Base-by-base conservation (phyloP, 139 green algal species). In the Parachlorella kessleri region DNA sequence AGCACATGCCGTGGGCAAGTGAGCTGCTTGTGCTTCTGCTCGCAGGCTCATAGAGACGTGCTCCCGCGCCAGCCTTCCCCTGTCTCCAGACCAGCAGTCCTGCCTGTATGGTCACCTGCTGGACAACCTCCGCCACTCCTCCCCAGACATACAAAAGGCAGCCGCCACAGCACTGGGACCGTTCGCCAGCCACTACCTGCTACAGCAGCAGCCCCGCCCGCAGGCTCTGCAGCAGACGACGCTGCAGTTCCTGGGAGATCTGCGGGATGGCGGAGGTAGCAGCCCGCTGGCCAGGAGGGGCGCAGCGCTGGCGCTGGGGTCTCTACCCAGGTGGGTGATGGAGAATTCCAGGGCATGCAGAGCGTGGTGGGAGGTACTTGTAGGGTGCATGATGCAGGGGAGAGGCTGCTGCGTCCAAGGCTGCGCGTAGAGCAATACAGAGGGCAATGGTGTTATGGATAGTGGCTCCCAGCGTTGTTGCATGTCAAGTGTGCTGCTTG, bases 61-160 rank as follows among this genome's bases (percentile, higher is more conserved):
- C 18, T 70, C 79, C 2, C 48, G 64, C 1, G 64, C 66, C 6
- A 38, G n/a, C 0, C 76, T 94, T 76, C 84, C 85, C 37, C 74
- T 96, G 41, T 77, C 67, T 1, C 5, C 14, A 2, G 53, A 55
- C 30, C 85, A 92, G 73, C 80, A 89, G 65, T 35, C 72, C 55
- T 84, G 66, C 67, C 64, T 96, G 72, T 71, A 87, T 10, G 75
- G 78, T 28, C 83, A 86, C 8, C 28, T 97, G n/a, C 87, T 94
- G 18, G 91, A 96, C 39, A 93, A 94, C 80, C 78, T 98, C 64
- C 81, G 84, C 38, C 90, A 96, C 72, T 83, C 94, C 1, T 86
- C 89, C n/a, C 76, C 70, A 0, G 80, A 81, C 77, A 94, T 98
- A 32, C 92, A 95, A 71, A 41, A 53, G 8, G 84, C 86, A 0